These are phyloP conservation scores for Thermothielavioides terrestris DNA, from an alignment of 495 filamentous ascomycete species.

Conservation along the genomic window DNA sequence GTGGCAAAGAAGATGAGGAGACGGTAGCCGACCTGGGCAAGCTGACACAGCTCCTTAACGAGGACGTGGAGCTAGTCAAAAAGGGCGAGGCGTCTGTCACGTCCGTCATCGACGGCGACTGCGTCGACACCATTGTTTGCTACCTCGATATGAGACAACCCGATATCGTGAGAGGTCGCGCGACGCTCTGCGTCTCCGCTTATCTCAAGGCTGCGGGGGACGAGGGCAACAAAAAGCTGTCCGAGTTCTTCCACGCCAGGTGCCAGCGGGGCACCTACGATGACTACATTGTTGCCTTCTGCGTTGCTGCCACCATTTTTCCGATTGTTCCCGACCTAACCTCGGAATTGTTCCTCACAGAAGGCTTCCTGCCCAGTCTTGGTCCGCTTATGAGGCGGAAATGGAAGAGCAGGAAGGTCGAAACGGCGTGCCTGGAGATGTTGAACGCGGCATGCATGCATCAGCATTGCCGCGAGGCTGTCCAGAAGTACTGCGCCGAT, in stretches of 20 bases:
- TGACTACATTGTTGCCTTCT: conserved; percentile 68
- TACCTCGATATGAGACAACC: conserved; percentile 70
- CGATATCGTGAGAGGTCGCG: conserved; percentile 58
- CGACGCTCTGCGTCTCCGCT: conserved; percentile 65
- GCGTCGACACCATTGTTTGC: conserved; percentile 68
- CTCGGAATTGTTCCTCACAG: conserved; percentile 68
- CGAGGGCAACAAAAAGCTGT: conserved; percentile 54
- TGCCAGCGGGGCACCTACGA: conserved; percentile 45
- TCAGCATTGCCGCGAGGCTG: conserved; percentile 63
- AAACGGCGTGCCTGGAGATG: conserved; percentile 75
- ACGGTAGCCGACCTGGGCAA: conserved; percentile 39
- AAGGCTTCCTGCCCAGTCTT: conserved; percentile 66
- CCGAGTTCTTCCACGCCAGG: conserved; percentile 52
- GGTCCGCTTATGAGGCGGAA: conserved; percentile 63
- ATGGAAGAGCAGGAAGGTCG: conserved; percentile 66
- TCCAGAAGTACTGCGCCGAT: conserved; percentile 67
- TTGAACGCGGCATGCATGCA: conserved; percentile 85
- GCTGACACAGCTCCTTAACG: conserved; percentile 44
- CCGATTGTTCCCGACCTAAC: conserved; percentile 66
- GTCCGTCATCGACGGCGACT: conserved; percentile 63
- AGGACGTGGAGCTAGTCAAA: conserved; percentile 32
- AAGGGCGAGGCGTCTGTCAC: conserved; percentile 43
- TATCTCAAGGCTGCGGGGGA: conserved; percentile 70
- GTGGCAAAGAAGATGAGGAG: conserved; percentile 47
- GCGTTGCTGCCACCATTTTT: conserved; percentile 77